Conservation (phyloP, 1,284 basidiomycete genomes). For the Lentinula novae-zelandiae region DNA sequence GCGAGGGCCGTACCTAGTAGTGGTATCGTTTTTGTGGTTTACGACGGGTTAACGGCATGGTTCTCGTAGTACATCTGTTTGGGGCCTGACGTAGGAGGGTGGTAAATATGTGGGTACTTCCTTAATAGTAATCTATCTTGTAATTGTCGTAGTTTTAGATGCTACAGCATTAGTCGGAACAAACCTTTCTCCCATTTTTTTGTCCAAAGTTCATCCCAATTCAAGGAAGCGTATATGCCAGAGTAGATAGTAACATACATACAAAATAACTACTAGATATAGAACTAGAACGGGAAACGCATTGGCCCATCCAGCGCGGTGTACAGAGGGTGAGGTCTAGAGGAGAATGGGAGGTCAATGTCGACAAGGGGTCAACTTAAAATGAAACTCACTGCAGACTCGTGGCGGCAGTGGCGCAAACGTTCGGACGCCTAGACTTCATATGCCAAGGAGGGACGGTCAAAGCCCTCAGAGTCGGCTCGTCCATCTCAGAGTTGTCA, state of each 20-base stretch:
- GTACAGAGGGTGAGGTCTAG: neutral
- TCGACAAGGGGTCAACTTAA: neutral
- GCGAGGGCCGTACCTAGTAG: conserved; percentile 79
- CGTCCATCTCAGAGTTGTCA: neutral
- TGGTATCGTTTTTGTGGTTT: conserved; percentile 82
- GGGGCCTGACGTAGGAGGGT: neutral
- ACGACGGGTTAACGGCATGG: conserved; percentile 60
- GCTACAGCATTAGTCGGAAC: neutral
- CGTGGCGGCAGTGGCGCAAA: neutral
- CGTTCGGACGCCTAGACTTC: neutral
- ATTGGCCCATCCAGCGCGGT: neutral
- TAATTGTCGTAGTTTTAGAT: neutral
- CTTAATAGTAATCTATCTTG: neutral
- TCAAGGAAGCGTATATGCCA: too few species aligned
- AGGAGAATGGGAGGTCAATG: neutral
- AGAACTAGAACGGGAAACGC: conserved; percentile 1
- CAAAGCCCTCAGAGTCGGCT: neutral
- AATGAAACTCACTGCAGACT: neutral
- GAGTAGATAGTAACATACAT: too few species aligned
- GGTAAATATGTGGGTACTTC: neutral
- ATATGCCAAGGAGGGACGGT: conserved; percentile 6
- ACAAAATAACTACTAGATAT: neutral
- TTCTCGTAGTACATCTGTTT: conserved; percentile 31
- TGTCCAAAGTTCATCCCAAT: too few species aligned
- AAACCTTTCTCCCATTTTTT: too few species aligned